A percentile compares a stretch with the other conserved stretches of the same genome.
phyloP scores from a whole-genome alignment of 176 grass and related monocot species.

The Triticum monococcum region DNA sequence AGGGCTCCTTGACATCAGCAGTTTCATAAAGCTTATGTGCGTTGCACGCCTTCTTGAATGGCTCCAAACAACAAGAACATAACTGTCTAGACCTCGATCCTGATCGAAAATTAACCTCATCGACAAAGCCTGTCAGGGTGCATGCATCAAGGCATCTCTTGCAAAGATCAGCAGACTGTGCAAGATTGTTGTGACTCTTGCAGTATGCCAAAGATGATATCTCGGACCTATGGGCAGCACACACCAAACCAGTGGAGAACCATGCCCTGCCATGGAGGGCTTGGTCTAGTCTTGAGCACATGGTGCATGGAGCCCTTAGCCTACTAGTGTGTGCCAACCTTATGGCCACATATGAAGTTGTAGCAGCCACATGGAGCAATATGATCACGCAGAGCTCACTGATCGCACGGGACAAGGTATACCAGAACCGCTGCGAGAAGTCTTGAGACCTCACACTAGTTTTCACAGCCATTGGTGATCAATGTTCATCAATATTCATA shows the following conservation, averaged over 20 bases:
- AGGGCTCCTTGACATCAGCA: background rate
- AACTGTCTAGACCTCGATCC: constrained; percentile 5
- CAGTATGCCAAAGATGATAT: constrained; percentile 66
- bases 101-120: background rate
- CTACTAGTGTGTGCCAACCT: constrained; percentile 47
- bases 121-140: background rate
- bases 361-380: constrained; percentile 53
- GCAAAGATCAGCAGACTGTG: constrained; percentile 47
- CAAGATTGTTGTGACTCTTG: constrained; percentile 54
- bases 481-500: constrained; percentile 22
- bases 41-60: constrained; percentile 9
- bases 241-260: constrained; percentile 64
- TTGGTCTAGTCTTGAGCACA: constrained; percentile 60
- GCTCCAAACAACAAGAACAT: constrained; percentile 56
- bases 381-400: constrained; percentile 73
- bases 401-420: constrained; percentile 41
- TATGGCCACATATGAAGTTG: constrained; percentile 47
- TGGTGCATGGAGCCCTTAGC: constrained; percentile 61
- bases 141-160: constrained; percentile 45
- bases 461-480: constrained; percentile 38
- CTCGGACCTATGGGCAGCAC: constrained; percentile 50
- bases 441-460: background rate
- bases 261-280: constrained; percentile 55
- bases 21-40: background rate
- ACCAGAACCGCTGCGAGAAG: constrained; percentile 31